Evolutionary conservation across 1,139 yeast genomes (phyloP), one percentile per base, ranked within the genome.

Genomic region (Neolecta irregularis): DNA sequence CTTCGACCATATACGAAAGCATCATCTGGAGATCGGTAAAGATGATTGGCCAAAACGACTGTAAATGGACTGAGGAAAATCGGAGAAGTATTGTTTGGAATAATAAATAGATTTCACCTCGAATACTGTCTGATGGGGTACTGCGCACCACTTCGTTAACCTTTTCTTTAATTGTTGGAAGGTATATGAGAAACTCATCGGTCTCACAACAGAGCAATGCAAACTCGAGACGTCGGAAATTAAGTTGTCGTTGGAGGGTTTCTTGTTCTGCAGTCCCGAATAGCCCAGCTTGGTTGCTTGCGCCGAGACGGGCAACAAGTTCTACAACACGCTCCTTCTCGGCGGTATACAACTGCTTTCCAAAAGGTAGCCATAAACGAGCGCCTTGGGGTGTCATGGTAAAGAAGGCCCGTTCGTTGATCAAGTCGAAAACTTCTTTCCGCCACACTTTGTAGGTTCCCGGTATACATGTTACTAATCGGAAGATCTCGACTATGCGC

Each of bases 201-300:
- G 56, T 59, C 1, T 76, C 74, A 37, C 73, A 71, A 9, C 75
- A 61, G 44, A 77, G 48, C 6, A 80, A 48, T 39, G 85, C 51
- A 45, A 70, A 79, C 0, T 78, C 59, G 1, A 81, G 60, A 36
- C 85, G 62, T 39, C 66, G 68, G 30, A 80, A 48, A 23, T 68
- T 62, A 41, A 58, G 53, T 4, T 65, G 57, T 35, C 68, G 66
- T 37, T 56, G 58, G 20, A 65, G 68, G 22, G 72, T 58, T 44
- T 76, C 88, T 12, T 76, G 70, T 42, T 80, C 93, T 44, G 73
- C 72, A 85, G 92, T 78, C 29, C 68, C 72, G 53, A 79, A 78
- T 19, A 77, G 60, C 7, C 70, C 44, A 8, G 54, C 69, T 9
- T 73, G 62, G 4, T 74, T 58, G 1, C 62, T 57, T 6, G 72